Base-by-base conservation (phyloP, 73 alveolate genomes). In the Tetrahymena elliotti region DNA sequence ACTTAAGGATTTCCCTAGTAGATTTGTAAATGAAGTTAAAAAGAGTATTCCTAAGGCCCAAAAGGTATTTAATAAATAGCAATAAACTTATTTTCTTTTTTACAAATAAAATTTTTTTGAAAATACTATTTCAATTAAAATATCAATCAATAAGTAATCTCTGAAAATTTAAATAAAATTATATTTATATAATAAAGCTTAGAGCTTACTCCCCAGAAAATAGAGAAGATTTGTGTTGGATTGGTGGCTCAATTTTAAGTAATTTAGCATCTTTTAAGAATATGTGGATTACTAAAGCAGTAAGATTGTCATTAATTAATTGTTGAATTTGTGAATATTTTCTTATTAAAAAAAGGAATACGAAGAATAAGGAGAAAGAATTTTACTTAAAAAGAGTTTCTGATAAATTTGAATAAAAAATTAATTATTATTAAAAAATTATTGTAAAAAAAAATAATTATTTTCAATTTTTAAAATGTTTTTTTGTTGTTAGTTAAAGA, bases 271-370 rank as follows among this genome's bases (percentile, higher is more conserved):
- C 98, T 68, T 98, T 98, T 93, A 98, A 97, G 93, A 97, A 98
- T 95, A 95, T 97, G 97, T 98, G 99, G 99, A 97, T 98, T 41
- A 97, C 99, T 34, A 98, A 97, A 96, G 95, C 97, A 38, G 99
- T 97, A 68, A 96, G 94, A 84, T 38, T 31, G 6, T 68, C n/a
- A 24, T 18, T 54, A 6, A 54, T 10, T 4, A 68, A 95, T 84
- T 95, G 94, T 93, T 39, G 83, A 96, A 95, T 13, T 4, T 31
- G 37, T 84, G 11, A 84, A 16, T 37, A 8, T 37, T 27, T 15
- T 84, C 12, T 31, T 18, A 8, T 37, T 31, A 33, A 47, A 22
- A 68, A 68, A 68, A 84, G 93, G 96, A 94, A 41, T 94, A 68
- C 93, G 96, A 94, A 41, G 96, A 94, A 33, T 92, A 94, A 88